Percentiles rank a stretch among this genome's conserved stretches.
Evolutionary conservation across 148 eudicot species (phyloP).

Genomic region (Vaccinium darrowii): DNA sequence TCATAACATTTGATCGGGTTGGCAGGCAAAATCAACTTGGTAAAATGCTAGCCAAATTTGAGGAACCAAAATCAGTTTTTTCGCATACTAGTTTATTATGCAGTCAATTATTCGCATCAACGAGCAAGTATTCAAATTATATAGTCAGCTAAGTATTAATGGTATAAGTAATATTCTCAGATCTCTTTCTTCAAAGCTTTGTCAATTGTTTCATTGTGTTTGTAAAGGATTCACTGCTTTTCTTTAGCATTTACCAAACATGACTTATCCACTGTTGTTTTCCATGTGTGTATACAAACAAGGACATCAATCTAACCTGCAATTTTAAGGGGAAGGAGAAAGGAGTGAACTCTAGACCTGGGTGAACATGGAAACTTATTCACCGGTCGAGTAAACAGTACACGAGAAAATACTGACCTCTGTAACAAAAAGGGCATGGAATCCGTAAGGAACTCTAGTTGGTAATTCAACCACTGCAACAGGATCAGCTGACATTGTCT

Average conservation of each 20-base stretch:
- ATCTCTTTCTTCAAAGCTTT: not conserved
- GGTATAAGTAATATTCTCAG: not conserved
- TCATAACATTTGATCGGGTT: not conserved
- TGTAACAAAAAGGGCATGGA: slow-evolving; percentile 89
- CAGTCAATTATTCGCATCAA: too few relatives aligned
- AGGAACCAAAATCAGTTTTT: not conserved
- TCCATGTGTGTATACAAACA: not conserved
- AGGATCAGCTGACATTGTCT: slow-evolving; percentile 88
- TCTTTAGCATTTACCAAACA: not conserved
- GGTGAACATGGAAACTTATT: not conserved
- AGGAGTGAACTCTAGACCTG: not conserved
- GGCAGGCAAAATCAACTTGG: not conserved
- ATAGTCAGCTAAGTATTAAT: not conserved
- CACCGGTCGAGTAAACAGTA: not conserved
- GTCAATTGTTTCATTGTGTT: not conserved
- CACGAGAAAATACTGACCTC: slow-evolving; percentile 51
- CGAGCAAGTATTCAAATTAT: not conserved
- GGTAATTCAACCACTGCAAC: slow-evolving; percentile 88
- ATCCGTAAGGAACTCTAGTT: slow-evolving; percentile 84
- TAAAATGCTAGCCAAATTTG: too few relatives aligned
- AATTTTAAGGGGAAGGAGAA: not conserved
- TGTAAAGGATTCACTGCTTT: not conserved
- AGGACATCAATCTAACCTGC: not conserved
- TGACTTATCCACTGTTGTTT: not conserved
- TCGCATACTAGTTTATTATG: too few relatives aligned